Conservation (phyloP, 345 rosid species). For the Eutrema yunnanense region DNA sequence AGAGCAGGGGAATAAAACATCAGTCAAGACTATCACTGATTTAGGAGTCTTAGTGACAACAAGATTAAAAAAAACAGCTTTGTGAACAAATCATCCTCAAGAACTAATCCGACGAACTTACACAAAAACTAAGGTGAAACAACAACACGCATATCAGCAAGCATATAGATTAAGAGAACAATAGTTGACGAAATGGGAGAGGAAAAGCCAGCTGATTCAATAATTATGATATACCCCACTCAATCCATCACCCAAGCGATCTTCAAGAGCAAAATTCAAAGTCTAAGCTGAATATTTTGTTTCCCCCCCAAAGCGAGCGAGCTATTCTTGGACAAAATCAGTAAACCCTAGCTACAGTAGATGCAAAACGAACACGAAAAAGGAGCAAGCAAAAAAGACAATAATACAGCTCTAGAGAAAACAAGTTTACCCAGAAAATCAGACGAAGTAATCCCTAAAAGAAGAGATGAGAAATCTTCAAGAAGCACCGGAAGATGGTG, state of each 20-base stretch:
- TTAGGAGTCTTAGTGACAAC: neutral
- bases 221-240: neutral
- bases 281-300: neutral
- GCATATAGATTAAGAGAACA: neutral
- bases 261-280: constrained; percentile 18
- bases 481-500: constrained; percentile 27
- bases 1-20: neutral
- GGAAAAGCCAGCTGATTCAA: neutral
- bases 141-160: neutral
- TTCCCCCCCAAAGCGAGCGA: neutral
- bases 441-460: neutral
- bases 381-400: neutral
- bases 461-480: constrained; percentile 9
- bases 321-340: constrained; percentile 2
- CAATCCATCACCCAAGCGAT: neutral
- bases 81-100: neutral
- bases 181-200: neutral
- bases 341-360: constrained; percentile 33
- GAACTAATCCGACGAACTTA: neutral
- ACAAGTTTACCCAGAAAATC: constrained; percentile 25
- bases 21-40: neutral
- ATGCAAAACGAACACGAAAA: neutral
- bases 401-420: neutral
- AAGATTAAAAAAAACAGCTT: neutral
- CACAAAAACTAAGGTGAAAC: neutral